Conservation (phyloP, 2,329 filamentous ascomycete species). For the Ramularia endophylla region DNA sequence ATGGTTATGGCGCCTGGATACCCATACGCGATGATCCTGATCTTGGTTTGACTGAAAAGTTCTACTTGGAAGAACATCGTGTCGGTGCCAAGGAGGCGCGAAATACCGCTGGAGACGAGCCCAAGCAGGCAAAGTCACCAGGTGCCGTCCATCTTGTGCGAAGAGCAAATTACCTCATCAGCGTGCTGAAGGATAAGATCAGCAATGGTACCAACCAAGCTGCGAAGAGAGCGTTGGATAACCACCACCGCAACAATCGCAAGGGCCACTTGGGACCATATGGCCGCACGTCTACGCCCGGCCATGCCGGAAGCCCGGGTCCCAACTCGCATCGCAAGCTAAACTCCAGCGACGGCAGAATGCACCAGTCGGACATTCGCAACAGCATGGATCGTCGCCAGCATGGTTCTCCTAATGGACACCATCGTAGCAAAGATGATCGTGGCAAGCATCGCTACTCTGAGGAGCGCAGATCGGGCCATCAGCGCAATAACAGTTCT, state of each 20-base stretch:
- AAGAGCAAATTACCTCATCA: constrained; percentile 88
- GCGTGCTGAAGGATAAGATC: constrained; percentile 85
- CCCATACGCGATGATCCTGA: constrained; percentile 90
- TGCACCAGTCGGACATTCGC: constrained; percentile 25
- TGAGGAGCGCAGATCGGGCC: constrained; percentile 41
- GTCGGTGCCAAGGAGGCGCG: constrained; percentile 96
- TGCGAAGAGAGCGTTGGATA: constrained; percentile 76
- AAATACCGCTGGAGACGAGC: constrained; percentile 63
- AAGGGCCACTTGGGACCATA: constrained; percentile 58
- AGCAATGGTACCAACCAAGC: constrained; percentile 57
- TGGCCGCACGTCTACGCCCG: constrained; percentile 51
- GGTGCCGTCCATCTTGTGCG: constrained; percentile 97
- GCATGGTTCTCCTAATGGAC: constrained; percentile 40
- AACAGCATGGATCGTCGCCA: constrained; percentile 35
- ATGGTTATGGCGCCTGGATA: constrained; percentile 93
- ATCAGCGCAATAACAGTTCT: constrained; percentile 36
- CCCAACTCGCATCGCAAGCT: constrained; percentile 40
- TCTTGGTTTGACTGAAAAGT: constrained; percentile 78
- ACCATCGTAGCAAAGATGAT: constrained; percentile 27
- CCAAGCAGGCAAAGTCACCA: constrained; percentile 74
- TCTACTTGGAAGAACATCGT: constrained; percentile 96
- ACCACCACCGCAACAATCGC: constrained; percentile 93
- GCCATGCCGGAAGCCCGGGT: constrained; percentile 66
- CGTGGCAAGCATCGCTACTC: constrained; percentile 51
- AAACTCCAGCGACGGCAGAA: constrained; percentile 30